Evolutionary conservation across 129 eudicot genomes (phyloP).

Genomic region (Gnaphalium uliginosum): DNA sequence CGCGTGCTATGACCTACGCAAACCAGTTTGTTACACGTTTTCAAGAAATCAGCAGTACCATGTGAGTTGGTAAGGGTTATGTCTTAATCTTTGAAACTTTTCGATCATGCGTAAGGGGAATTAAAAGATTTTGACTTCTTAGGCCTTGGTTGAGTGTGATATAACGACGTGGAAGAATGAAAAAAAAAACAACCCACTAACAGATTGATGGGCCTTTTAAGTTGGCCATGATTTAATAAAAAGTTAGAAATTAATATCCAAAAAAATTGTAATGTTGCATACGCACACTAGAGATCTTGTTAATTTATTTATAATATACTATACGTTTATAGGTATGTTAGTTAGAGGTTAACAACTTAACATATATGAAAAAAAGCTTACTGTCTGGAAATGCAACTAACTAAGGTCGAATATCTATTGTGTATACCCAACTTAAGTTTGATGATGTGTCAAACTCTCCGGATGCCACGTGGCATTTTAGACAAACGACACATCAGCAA

Average conservation of each 20-base stretch:
- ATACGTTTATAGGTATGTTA: neutral
- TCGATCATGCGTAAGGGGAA: slow-evolving; percentile 30
- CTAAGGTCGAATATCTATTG: no score
- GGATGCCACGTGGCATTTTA: no score
- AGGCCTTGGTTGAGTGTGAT: slow-evolving; percentile 25
- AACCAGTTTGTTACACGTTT: slow-evolving; percentile 25
- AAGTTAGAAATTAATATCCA: neutral
- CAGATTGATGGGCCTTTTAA: neutral
- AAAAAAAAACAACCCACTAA: slow-evolving; percentile 16
- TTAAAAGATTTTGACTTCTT: slow-evolving; percentile 19
- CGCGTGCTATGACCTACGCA: neutral
- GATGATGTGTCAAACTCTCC: no score
- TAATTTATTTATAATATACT: no score
- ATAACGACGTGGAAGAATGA: slow-evolving; percentile 31
- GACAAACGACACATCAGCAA: no score
- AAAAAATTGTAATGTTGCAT: neutral
- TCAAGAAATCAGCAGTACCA: slow-evolving; percentile 10
- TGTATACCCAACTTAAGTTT: no score
- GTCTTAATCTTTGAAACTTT: slow-evolving; percentile 26
- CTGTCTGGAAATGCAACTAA: no score
- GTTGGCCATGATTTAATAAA: slow-evolving; percentile 15
- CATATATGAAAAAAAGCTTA: neutral
- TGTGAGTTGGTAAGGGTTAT: slow-evolving; percentile 29
- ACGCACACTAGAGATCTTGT: neutral
- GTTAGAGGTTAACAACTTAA: neutral